phyloP scores from a whole-genome alignment of 2,329 filamentous ascomycete genomes.

The Xylaria sp. region DNA sequence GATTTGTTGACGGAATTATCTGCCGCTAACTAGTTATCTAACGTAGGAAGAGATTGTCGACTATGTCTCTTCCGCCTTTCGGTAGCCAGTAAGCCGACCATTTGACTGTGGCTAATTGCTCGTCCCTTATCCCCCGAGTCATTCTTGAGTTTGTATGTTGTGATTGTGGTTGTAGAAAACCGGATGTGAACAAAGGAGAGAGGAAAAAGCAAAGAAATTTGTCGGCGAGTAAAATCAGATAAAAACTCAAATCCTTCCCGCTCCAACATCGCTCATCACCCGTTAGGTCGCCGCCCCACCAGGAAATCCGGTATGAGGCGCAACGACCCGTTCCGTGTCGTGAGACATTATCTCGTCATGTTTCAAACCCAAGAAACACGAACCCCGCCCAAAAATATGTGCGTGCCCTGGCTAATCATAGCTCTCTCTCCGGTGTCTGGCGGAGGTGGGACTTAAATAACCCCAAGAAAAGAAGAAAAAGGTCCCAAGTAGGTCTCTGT shows the following conservation, averaged over 20 bases:
- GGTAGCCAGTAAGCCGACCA: constrained; percentile 41
- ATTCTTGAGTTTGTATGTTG: constrained; percentile 41
- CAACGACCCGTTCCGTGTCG: constrained; percentile 41
- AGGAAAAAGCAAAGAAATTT: constrained; percentile 27
- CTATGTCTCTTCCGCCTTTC: constrained; percentile 27
- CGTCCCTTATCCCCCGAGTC: constrained; percentile 39
- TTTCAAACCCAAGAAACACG: constrained; percentile 40
- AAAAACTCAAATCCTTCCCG: constrained; percentile 28
- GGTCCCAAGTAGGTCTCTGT: constrained; percentile 33
- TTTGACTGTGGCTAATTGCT: constrained; percentile 34
- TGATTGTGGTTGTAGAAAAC: constrained; percentile 10
- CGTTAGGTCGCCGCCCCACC: constrained; percentile 31
- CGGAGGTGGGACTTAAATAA: constrained; percentile 36
- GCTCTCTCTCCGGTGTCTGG: constrained; percentile 35
- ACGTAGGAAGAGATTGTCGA: constrained; percentile 29
- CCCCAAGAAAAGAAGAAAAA: constrained; percentile 32
- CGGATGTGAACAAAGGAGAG: no score
- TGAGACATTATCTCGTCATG: constrained; percentile 47
- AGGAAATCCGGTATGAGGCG: constrained; percentile 28
- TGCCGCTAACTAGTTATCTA: constrained; percentile 35
- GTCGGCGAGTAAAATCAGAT: constrained; percentile 3
- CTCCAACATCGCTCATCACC: constrained; percentile 22
- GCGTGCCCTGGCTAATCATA: constrained; percentile 36
- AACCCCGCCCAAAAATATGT: constrained; percentile 32
- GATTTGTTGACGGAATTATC: constrained; percentile 27